These are phyloP conservation scores for Saccharomycopsis sp. DNA, from an alignment of 805 yeast species.

Conservation along the genomic window DNA sequence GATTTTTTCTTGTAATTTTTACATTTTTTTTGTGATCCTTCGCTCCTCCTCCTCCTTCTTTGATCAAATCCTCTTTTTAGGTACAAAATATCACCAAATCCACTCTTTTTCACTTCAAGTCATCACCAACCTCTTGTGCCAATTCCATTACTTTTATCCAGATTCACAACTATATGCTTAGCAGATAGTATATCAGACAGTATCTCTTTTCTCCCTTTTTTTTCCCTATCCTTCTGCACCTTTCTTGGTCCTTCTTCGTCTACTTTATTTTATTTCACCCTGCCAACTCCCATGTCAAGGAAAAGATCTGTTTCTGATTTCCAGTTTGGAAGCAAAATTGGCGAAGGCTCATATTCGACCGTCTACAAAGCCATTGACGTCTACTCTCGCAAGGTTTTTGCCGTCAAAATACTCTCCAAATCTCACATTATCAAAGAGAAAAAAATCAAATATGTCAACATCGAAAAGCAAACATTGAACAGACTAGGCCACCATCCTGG, in stretches of 20 bases:
- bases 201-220: neutral
- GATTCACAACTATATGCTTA: too few relatives aligned
- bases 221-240: neutral
- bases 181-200: too few relatives aligned
- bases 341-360: constrained; percentile 94
- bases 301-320: constrained; percentile 63
- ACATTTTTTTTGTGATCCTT: too few relatives aligned
- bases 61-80: neutral
- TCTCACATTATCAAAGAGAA: constrained; percentile 89
- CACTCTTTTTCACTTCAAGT: too few relatives aligned
- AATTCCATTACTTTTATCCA: too few relatives aligned
- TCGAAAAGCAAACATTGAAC: constrained; percentile 85
- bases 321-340: constrained; percentile 73
- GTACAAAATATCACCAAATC: neutral
- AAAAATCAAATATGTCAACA: constrained; percentile 91
- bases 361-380: constrained; percentile 81
- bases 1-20: too few relatives aligned
- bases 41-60: too few relatives aligned
- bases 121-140: too few relatives aligned
- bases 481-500: constrained; percentile 91
- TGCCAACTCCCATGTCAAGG: constrained; percentile 20
- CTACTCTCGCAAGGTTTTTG: constrained; percentile 65
- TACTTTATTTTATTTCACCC: neutral
- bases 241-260: neutral
- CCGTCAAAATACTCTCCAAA: constrained; percentile 86